phyloP scores from a whole-genome alignment of 2,329 filamentous ascomycete species.

The Fusarium sp. region DNA sequence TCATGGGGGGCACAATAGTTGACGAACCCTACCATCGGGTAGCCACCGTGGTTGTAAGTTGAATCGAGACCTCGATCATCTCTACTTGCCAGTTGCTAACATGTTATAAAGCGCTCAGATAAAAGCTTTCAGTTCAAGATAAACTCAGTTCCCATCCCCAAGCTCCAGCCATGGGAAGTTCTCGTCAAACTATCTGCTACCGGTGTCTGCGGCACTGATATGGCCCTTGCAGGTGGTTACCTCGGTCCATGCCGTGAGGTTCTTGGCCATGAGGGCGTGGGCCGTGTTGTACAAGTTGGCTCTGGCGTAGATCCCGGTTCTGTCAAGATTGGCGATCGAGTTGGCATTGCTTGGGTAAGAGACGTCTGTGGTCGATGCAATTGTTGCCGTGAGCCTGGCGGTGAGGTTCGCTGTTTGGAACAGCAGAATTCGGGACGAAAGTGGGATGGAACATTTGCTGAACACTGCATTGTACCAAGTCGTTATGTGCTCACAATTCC shows the following conservation, averaged over 20 bases:
- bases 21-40: background rate
- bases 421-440: conserved; percentile 50
- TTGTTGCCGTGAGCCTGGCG: conserved; percentile 49
- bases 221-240: conserved; percentile 31
- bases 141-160: background rate
- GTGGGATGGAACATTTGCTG: conserved; percentile 55
- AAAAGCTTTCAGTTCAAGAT: conserved; percentile 7
- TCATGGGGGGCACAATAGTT: background rate
- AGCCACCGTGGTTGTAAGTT: background rate
- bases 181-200: conserved; percentile 29
- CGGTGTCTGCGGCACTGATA: conserved; percentile 37
- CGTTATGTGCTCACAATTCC: conserved; percentile 49
- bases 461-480: conserved; percentile 52
- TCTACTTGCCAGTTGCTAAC: background rate
- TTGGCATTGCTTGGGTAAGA: conserved; percentile 36
- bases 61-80: background rate
- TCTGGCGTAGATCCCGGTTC: background rate
- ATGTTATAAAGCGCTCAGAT: conserved; percentile 9
- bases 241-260: conserved; percentile 28
- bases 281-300: conserved; percentile 18
- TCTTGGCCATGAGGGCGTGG: conserved; percentile 40
- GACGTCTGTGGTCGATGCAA: conserved; percentile 51
- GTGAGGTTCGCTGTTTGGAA: conserved; percentile 52
- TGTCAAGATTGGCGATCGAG: conserved; percentile 4
- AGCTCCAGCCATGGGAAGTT: conserved; percentile 27